Base-by-base conservation (phyloP, 2,329 filamentous ascomycete genomes). In the Sclerotinia nivalis region DNA sequence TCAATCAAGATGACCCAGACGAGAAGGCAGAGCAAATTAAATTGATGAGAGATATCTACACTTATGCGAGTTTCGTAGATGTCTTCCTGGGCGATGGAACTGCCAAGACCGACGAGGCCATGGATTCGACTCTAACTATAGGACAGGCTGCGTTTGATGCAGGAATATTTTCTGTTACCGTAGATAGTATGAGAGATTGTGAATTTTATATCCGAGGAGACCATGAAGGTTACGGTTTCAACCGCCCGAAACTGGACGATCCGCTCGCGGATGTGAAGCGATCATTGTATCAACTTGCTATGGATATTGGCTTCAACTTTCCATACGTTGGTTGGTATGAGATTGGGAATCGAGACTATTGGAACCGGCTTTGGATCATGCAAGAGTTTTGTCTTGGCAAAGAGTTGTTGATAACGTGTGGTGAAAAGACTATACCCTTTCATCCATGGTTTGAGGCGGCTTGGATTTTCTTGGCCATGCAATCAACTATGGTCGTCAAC, bases 31-130 rank as follows among this genome's bases (percentile, higher is more conserved):
- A 56, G 37, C 70, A 72, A 61, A 68, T 72, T 28, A 56, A 59
- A 49, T 20, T 66, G n/a, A 72, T 72, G 70, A 43, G 31, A 18
- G 49, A 67, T 10, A 72, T 72, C 52, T 72, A 71, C 15, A 64
- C 58, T 47, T 49, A 15, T 31, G 71, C 71, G 15, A 55, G 20
- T 18, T 22, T 49, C 12, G 70, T 72, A 10, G 60, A 71, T 40
- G 52, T 62, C 3, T 72, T 71, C 40, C 60, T 72, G 28, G 71
- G 71, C 7, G 50, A 45, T 10, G 68, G 59, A 52, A 56, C 56
- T 37, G 43, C 58, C 20, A 20, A 20, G n/a, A 72, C 69, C n/a
- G 69, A 72, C 45, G 31, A 54, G 20, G 65, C 68, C 9, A 68
- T 71, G 70, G 64, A 65, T n/a, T 68, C 47, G 3, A 18, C 60